Conservation (phyloP, 1,284 basidiomycete species). For the Pascua sp. region DNA sequence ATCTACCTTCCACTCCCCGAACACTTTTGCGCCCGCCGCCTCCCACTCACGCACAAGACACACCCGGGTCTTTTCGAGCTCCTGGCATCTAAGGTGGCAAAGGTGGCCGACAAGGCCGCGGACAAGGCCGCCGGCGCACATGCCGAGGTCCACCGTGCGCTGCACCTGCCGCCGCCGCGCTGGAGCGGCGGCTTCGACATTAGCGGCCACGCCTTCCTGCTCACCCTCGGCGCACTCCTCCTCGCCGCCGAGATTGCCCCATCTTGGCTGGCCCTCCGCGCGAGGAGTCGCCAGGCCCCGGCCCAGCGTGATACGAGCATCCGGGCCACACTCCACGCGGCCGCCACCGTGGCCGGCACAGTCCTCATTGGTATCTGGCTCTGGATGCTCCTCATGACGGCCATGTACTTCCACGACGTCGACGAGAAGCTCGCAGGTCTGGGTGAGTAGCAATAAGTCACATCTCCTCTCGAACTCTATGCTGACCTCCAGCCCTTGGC, state of each 20-base stretch:
- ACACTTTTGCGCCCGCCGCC: constrained; percentile 59
- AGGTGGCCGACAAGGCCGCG: not conserved
- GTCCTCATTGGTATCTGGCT: constrained; percentile 65
- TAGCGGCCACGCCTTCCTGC: constrained; percentile 88
- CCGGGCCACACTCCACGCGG: constrained; percentile 11
- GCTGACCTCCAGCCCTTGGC: constrained; percentile 22
- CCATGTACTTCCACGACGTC: constrained; percentile 86
- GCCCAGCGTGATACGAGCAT: not conserved
- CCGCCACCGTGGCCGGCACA: constrained; percentile 20
- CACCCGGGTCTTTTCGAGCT: constrained; percentile 64
- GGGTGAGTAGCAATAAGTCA: constrained; percentile 55
- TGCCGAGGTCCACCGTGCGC: constrained; percentile 4
- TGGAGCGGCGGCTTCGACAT: constrained; percentile 76
- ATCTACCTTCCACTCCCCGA: constrained; percentile 27
- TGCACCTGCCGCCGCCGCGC: constrained; percentile 52
- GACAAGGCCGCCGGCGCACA: constrained; percentile 5
- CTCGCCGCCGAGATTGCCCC: constrained; percentile 68
- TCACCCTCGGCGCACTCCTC: constrained; percentile 77
- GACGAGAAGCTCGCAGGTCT: constrained; percentile 82
- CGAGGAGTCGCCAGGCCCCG: not conserved
- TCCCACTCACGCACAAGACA: constrained; percentile 58
- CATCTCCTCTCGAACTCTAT: not conserved
- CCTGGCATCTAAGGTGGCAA: constrained; percentile 9
- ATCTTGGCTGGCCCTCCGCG: constrained; percentile 26
- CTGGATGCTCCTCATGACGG: constrained; percentile 73